Percentiles rank a stretch among this genome's conserved stretches.
Evolutionary conservation across 768 basidiomycete genomes (phyloP).

Genomic region (Fomitopsis serialis): DNA sequence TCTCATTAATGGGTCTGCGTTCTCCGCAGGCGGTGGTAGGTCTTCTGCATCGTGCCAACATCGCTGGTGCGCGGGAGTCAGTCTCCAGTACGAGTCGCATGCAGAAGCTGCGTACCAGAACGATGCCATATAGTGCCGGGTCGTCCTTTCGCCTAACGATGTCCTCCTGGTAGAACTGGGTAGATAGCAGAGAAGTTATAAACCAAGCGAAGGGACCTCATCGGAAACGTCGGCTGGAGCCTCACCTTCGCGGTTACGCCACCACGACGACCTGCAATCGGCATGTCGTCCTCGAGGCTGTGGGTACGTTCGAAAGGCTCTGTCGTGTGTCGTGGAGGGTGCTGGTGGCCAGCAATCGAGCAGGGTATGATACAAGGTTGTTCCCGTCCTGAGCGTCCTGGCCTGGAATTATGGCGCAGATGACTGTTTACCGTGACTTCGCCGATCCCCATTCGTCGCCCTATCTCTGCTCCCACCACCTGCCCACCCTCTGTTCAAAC

Average conservation of each 20-base stretch:
- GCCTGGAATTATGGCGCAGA: not conserved
- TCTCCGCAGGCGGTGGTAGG: conserved; percentile 36
- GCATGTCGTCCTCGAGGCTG: not conserved
- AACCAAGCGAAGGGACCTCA: not conserved
- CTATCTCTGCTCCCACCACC: not conserved
- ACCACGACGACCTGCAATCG: not conserved
- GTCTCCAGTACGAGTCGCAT: not conserved
- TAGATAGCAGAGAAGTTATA: not conserved
- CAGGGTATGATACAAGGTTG: not conserved
- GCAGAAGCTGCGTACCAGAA: conserved; percentile 46
- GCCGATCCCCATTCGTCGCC: not conserved
- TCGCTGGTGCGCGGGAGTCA: conserved; percentile 40
- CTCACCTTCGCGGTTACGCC: conserved; percentile 2
- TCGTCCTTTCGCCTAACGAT: conserved; percentile 29
- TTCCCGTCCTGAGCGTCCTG: not conserved
- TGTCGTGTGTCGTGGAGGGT: not conserved
- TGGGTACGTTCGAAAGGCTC: no score
- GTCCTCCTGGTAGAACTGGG: conserved; percentile 37
- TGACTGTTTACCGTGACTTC: not conserved
- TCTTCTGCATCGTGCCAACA: conserved; percentile 90
- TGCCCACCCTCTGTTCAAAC: no score
- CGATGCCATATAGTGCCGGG: conserved; percentile 48
- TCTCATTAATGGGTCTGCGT: conserved; percentile 68
- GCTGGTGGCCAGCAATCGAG: not conserved
- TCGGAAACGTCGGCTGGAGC: not conserved